A percentile compares a stretch with the other conserved stretches of the same genome.
These are phyloP conservation scores for Aspergillus fumigatiaffinis DNA, from an alignment of 2,329 filamentous ascomycete species.

Conservation along the genomic window DNA sequence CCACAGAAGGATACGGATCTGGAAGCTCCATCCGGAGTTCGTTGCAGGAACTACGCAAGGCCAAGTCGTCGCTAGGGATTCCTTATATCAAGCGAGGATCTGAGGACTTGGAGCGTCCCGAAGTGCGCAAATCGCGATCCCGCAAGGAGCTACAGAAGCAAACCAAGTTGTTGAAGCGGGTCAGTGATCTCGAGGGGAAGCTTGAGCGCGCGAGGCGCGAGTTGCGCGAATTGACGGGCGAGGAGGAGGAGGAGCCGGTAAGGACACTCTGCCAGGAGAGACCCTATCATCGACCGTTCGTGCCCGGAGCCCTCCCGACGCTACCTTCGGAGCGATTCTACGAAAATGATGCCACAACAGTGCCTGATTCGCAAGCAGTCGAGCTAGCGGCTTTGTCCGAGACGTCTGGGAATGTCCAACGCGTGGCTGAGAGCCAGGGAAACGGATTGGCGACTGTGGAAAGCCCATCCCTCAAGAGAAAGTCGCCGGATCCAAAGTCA, in stretches of 20 bases:
- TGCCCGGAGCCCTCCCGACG: slow-evolving; percentile 41
- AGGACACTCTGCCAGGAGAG: slow-evolving; percentile 21
- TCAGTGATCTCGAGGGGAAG: slow-evolving; percentile 59
- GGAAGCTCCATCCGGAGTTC: slow-evolving; percentile 29
- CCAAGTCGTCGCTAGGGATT: slow-evolving; percentile 28
- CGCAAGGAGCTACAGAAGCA: slow-evolving; percentile 56
- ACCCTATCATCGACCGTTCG: slow-evolving; percentile 34
- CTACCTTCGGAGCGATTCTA: slow-evolving; percentile 44
- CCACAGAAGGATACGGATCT: slow-evolving; percentile 13
- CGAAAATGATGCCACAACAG: slow-evolving; percentile 24
- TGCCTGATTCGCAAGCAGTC: slow-evolving; percentile 6
- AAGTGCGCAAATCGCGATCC: slow-evolving; percentile 47
- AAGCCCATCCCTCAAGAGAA: slow-evolving; percentile 34
- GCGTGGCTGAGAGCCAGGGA: background rate
- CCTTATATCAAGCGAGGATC: slow-evolving; percentile 22
- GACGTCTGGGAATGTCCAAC: slow-evolving; percentile 4
- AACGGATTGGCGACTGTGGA: slow-evolving; percentile 18
- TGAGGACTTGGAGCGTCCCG: slow-evolving; percentile 21
- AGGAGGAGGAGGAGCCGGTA: slow-evolving; percentile 22
- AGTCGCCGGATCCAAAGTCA: slow-evolving; percentile 30
- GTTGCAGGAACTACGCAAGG: slow-evolving; percentile 34
- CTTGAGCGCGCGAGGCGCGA: slow-evolving; percentile 54
- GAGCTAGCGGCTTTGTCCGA: slow-evolving; percentile 9
- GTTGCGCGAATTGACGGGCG: slow-evolving; percentile 47
- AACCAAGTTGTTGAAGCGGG: slow-evolving; percentile 55